phyloP scores from a whole-genome alignment of 2,329 filamentous ascomycete species.

The Diaporthe sp. region DNA sequence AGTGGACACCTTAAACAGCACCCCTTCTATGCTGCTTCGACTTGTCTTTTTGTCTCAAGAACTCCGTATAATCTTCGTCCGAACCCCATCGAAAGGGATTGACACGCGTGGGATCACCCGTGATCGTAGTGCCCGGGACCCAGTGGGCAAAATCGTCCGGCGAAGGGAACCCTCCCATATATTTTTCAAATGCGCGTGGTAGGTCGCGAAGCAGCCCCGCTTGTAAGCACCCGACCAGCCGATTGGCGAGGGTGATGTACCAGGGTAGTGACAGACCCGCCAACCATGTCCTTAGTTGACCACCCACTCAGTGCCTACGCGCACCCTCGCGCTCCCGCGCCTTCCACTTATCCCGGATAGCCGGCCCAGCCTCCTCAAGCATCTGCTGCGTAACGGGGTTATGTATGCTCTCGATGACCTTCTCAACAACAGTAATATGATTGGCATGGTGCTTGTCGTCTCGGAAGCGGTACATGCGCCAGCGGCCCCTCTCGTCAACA shows the following conservation, averaged over 20 bases:
- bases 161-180: no score
- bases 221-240: no score
- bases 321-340: constrained; percentile 63
- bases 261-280: neutral
- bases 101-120: no score
- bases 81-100: no score
- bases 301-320: constrained; percentile 44
- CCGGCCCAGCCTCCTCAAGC: constrained; percentile 75
- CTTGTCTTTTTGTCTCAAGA: neutral
- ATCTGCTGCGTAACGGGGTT: constrained; percentile 89
- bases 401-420: constrained; percentile 89
- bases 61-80: neutral
- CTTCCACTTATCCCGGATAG: constrained; percentile 88
- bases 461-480: constrained; percentile 90
- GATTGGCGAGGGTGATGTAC: no score
- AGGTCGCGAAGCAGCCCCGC: neutral
- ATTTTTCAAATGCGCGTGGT: no score
- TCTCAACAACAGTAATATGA: constrained; percentile 85
- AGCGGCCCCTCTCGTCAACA: constrained; percentile 79
- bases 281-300: neutral
- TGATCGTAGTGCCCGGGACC: no score
- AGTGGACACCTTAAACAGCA: neutral
- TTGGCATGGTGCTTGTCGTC: constrained; percentile 96
- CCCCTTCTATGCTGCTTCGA: neutral
- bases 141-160: no score